Conservation (phyloP, 83 land plant genomes). For the Diphasiastrum complanatum region DNA sequence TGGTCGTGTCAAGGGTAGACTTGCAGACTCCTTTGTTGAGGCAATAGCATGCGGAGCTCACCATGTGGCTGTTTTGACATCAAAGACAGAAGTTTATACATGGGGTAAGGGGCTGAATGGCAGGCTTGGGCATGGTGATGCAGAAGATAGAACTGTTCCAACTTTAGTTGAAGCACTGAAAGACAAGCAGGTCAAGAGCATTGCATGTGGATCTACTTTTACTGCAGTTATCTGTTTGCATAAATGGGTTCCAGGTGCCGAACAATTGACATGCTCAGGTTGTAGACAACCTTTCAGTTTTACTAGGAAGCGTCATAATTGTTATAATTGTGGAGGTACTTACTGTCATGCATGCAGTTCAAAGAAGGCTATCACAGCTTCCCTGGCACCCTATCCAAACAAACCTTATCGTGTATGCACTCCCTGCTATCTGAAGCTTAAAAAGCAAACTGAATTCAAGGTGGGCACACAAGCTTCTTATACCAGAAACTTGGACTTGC, state of each 20-base stretch:
- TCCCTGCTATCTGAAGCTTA: constrained; percentile 49
- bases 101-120: constrained; percentile 96
- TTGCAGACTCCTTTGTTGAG: constrained; percentile 49
- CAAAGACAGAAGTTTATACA: constrained; percentile 67
- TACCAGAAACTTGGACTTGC: constrained; percentile 27
- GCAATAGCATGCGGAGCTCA: constrained; percentile 78
- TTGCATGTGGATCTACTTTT: constrained; percentile 72
- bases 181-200: constrained; percentile 72
- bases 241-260: constrained; percentile 60
- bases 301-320: constrained; percentile 81
- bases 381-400: constrained; percentile 60
- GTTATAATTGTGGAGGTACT: constrained; percentile 83
- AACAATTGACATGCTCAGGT: constrained; percentile 64
- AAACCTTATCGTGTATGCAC: constrained; percentile 86
- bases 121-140: constrained; percentile 70
- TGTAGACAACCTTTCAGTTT: constrained; percentile 72
- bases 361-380: constrained; percentile 58
- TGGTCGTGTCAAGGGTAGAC: constrained; percentile 47
- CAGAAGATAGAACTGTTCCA: constrained; percentile 48
- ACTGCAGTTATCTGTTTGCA: constrained; percentile 81
- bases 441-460: too few species aligned
- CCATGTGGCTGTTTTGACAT: constrained; percentile 78
- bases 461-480: constrained; percentile 30
- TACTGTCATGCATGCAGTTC: constrained; percentile 82
- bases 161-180: constrained; percentile 60